Evolutionary conservation across 805 yeast species (phyloP).

Genomic region (Pichia phayaonensis): DNA sequence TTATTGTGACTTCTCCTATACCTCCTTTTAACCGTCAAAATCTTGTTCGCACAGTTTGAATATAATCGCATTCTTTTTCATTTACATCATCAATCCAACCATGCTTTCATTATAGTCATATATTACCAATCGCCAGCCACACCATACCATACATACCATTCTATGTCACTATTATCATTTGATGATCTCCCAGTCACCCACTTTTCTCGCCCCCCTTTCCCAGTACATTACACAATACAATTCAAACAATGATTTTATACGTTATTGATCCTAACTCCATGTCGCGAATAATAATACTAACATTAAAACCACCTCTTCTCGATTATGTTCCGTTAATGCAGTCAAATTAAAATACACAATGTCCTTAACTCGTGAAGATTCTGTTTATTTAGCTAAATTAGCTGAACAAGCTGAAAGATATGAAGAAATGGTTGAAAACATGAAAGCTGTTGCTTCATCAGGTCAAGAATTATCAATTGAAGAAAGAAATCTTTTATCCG

Average conservation of each 20-base stretch:
- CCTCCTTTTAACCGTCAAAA: neutral
- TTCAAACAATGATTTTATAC: neutral
- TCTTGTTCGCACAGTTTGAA: neutral
- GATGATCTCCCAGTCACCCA: neutral
- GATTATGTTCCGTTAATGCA: neutral
- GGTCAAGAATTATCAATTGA: constrained; percentile 95
- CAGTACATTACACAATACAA: neutral
- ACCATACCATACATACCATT: no score
- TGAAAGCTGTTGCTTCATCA: constrained; percentile 94
- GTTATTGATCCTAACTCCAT: no score
- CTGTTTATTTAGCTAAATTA: constrained; percentile 94
- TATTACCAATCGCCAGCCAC: no score
- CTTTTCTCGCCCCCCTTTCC: no score
- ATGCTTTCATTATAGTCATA: no score
- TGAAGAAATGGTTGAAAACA: constrained; percentile 98
- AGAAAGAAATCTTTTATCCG: constrained; percentile 94
- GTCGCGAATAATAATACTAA: neutral
- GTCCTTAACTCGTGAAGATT: constrained; percentile 93
- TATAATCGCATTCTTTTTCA: neutral
- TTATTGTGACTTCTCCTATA: neutral
- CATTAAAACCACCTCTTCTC: no score
- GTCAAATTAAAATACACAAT: constrained; percentile 16
- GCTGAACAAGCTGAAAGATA: constrained; percentile 99
- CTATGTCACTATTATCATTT: neutral
- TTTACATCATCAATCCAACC: neutral